Percentiles rank a stretch among this genome's conserved stretches.
Conservation (phyloP, 371 early-diverging fungal species). For the Rhizopus microsporus region DNA sequence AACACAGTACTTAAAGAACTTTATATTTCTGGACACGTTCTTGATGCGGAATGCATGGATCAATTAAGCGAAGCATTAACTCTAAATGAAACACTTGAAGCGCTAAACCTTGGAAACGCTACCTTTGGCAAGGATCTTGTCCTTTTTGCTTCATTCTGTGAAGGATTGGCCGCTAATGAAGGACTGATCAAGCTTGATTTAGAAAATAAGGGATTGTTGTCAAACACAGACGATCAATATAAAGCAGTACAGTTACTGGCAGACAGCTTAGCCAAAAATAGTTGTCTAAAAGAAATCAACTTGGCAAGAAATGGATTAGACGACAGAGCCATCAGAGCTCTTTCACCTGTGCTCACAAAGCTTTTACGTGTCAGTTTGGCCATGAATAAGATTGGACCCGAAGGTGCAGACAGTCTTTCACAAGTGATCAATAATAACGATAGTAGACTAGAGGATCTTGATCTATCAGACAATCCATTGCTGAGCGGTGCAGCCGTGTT, state of each 20-base stretch:
- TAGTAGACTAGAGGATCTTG: conserved; percentile 41
- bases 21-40: conserved; percentile 59
- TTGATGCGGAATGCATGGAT: conserved; percentile 44
- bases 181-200: conserved; percentile 54
- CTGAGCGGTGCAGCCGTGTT: conserved; percentile 47
- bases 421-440: conserved; percentile 10
- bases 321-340: conserved; percentile 28
- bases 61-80: conserved; percentile 44
- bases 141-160: conserved; percentile 39
- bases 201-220: conserved; percentile 56
- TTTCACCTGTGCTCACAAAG: conserved; percentile 27
- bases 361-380: conserved; percentile 45
- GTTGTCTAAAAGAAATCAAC: conserved; percentile 38
- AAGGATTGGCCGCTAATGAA: conserved; percentile 55
- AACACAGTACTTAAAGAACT: conserved; percentile 55
- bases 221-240: conserved; percentile 13
- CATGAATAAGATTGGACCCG: conserved; percentile 42
- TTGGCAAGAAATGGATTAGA: conserved; percentile 54
- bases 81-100: conserved; percentile 50
- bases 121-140: conserved; percentile 33
- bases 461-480: conserved; percentile 59
- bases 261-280: conserved; percentile 31
- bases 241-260: conserved; percentile 22
- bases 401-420: conserved; percentile 38
- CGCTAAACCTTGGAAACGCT: conserved; percentile 51